Base-by-base conservation (phyloP, 1,284 basidiomycete genomes). In the Erythrobasidium hasegawianum region DNA sequence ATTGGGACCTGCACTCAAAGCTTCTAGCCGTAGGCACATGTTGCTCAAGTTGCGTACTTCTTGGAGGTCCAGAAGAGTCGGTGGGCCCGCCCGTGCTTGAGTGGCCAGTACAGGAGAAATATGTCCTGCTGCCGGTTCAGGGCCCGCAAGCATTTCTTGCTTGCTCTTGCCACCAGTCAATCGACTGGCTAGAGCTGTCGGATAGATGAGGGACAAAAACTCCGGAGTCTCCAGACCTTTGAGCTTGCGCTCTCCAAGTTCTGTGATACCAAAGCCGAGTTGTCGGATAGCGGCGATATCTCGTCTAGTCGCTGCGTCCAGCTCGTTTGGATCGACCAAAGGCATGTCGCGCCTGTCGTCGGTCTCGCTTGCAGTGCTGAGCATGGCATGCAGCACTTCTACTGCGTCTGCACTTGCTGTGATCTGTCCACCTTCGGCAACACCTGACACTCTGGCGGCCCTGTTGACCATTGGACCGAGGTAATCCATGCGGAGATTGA, bases 401-500 rank as follows among this genome's bases (percentile, higher is more conserved):
- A 69, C 47, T 13, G 60, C 68, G 71, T 97, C 94, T 16, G 86
- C 85, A 73, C 89, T 92, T 74, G 90, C 88, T 85, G 92, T 87
- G 75, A 98, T 92, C 79, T 98, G 91, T 0, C 96, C 96, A 13
- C 96, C 96, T 27, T 87, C 86, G 1, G 96, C 93, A 64, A 82
- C 85, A 40, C 87, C 86, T 69, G 83, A 85, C 75, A 99, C 90
- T 62, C 96, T 84, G 1, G 95, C 86, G 0, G 95, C 83, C 47
- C 94, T 87, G 77, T 96, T 96, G 71, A 94, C 90, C 84, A 94
- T 89, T 1, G 90, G 87, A 0, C 92, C 92, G 73, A 94, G 90
- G 79, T 96, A 96, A 78, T 98, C 95, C 96, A 99, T 98, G 24
- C 96, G 87, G 69, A 87, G 81, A 4, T 94, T 98, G 76, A 96